Evolutionary conservation across 371 early-diverging fungal species (phyloP).

Genomic region (Umbelopsis sp.): DNA sequence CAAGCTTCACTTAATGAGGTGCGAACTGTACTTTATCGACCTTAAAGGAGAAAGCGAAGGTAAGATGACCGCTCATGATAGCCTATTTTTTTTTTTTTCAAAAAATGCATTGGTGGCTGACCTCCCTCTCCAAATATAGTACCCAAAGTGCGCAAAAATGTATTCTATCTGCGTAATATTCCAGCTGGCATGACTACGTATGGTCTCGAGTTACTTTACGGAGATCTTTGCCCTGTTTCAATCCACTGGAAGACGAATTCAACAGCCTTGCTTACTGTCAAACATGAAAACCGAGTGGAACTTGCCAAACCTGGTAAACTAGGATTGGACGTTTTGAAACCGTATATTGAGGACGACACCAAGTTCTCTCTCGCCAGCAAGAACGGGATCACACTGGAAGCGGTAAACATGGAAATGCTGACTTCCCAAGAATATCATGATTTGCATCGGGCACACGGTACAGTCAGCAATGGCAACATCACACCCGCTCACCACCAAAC

Average conservation of each 20-base stretch:
- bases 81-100: too few species aligned
- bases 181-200: conserved; percentile 38
- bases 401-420: conserved; percentile 38
- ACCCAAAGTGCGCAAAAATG: conserved; percentile 34
- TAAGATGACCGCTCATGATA: conserved; percentile 20
- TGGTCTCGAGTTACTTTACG: conserved; percentile 49
- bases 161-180: conserved; percentile 49
- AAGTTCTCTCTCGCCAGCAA: conserved; percentile 26
- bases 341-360: conserved; percentile 33
- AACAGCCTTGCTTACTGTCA: conserved; percentile 50
- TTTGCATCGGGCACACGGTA: conserved; percentile 24
- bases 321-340: conserved; percentile 29
- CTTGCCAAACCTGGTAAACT: conserved; percentile 34
- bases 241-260: conserved; percentile 49
- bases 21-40: conserved; percentile 50
- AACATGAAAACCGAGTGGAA: conserved; percentile 34
- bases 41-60: conserved; percentile 45
- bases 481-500: not conserved
- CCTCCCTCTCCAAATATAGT: conserved; percentile 21
- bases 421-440: conserved; percentile 32
- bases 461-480: conserved; percentile 18
- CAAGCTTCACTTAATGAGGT: conserved; percentile 50
- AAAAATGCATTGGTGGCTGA: not conserved
- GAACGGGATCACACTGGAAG: conserved; percentile 40
- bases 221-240: conserved; percentile 38